These are phyloP conservation scores for Panus rudis DNA, from an alignment of 768 basidiomycete genomes.

Conservation along the genomic window DNA sequence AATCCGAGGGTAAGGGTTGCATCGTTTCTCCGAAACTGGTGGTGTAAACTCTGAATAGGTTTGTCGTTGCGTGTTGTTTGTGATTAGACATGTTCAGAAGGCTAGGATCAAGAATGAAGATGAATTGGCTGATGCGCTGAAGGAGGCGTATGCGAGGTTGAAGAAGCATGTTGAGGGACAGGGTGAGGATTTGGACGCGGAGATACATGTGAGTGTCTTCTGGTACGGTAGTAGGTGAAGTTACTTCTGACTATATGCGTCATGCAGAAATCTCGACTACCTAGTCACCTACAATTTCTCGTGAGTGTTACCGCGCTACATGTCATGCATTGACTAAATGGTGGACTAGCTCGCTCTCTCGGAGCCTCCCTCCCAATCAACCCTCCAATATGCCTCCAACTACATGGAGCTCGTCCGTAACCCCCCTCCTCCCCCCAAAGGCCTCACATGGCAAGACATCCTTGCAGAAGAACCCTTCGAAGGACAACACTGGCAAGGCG, in stretches of 20 bases:
- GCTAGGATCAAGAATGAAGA: conserved; percentile 64
- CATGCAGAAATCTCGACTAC: conserved; percentile 47
- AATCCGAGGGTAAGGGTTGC: conserved; percentile 44
- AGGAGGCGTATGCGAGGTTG: conserved; percentile 43
- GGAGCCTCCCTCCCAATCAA: conserved; percentile 39
- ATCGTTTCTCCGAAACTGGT: conserved; percentile 9
- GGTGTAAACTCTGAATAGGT: not conserved
- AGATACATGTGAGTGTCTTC: conserved; percentile 44
- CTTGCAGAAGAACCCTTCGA: conserved; percentile 78
- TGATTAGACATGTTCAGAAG: conserved; percentile 35
- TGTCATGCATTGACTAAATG: not conserved
- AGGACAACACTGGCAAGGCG: conserved; percentile 80
- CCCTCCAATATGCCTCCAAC: conserved; percentile 45
- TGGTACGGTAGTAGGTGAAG: not conserved
- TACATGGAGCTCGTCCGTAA: conserved; percentile 43
- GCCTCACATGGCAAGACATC: conserved; percentile 73
- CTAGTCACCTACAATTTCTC: conserved; percentile 68
- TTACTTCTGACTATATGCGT: not conserved
- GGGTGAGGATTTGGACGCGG: conserved; percentile 52
- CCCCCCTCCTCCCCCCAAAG: conserved; percentile 30
- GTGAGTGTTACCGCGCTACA: conserved; percentile 32
- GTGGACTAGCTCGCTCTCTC: conserved; percentile 48
- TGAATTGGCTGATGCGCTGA: conserved; percentile 50
- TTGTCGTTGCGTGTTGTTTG: not conserved
- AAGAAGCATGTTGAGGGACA: conserved; percentile 42